A percentile compares a stretch with the other conserved stretches of the same genome.
Evolutionary conservation across 768 basidiomycete genomes (phyloP).

Genomic region (Wakefieldia striispora): DNA sequence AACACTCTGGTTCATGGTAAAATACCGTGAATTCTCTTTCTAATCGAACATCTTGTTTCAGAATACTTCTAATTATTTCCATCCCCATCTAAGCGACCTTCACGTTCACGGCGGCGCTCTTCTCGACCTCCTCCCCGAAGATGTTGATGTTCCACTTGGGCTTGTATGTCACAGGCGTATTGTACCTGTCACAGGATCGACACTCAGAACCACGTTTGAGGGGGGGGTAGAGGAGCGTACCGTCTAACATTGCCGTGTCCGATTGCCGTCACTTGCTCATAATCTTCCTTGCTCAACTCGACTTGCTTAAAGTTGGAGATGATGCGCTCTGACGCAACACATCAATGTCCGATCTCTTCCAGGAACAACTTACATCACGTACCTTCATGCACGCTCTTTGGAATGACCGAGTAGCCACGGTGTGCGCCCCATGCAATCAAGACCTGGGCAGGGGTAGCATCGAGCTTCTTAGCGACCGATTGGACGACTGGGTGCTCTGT

Average conservation of each 20-base stretch:
- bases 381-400: slow-evolving; percentile 74
- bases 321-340: slow-evolving; percentile 48
- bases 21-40: too few relatives aligned
- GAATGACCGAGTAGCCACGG: slow-evolving; percentile 80
- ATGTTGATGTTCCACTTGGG: slow-evolving; percentile 71
- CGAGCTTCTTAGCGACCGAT: slow-evolving; percentile 59
- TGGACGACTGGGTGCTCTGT: slow-evolving; percentile 63
- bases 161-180: slow-evolving; percentile 59
- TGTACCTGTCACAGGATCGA: slow-evolving; percentile 34
- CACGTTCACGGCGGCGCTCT: slow-evolving; percentile 31
- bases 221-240: slow-evolving; percentile 11
- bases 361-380: slow-evolving; percentile 1
- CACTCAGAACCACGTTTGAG: neutral
- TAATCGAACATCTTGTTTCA: neutral
- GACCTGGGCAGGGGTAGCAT: slow-evolving; percentile 75
- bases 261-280: slow-evolving; percentile 45
- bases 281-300: slow-evolving; percentile 63
- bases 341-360: neutral
- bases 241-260: slow-evolving; percentile 38
- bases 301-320: slow-evolving; percentile 77
- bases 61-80: neutral
- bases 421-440: slow-evolving; percentile 77
- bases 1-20: too few relatives aligned
- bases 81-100: slow-evolving; percentile 27
- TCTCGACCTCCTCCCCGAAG: slow-evolving; percentile 64